Evolutionary conservation across 2,329 filamentous ascomycete species (phyloP).

Genomic region (Colletotrichum sp.): DNA sequence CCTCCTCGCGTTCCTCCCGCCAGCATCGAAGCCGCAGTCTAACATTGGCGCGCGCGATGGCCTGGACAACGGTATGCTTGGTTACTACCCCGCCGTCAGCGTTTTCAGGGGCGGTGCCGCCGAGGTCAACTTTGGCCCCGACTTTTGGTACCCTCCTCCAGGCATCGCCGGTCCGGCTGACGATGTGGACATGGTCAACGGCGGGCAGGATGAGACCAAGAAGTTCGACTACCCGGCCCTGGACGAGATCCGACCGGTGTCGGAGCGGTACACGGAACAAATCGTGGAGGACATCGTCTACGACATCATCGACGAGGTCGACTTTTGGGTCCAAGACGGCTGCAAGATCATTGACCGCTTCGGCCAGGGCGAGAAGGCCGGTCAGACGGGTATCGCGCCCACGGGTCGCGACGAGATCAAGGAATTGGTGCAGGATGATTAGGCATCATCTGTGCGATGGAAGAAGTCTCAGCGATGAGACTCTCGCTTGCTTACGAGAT

Average conservation of each 20-base stretch:
- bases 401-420: slow-evolving; percentile 63
- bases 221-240: slow-evolving; percentile 10
- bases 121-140: slow-evolving; percentile 91
- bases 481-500: slow-evolving; percentile 13
- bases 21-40: slow-evolving; percentile 76
- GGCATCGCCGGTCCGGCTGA: slow-evolving; percentile 48
- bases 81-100: slow-evolving; percentile 93
- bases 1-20: slow-evolving; percentile 88
- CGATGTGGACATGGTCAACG: slow-evolving; percentile 53
- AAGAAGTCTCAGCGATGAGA: not conserved
- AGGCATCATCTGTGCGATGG: slow-evolving; percentile 10
- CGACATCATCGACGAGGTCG: slow-evolving; percentile 93
- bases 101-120: slow-evolving; percentile 91
- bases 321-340: slow-evolving; percentile 81
- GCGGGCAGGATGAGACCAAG: slow-evolving; percentile 11
- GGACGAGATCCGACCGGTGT: slow-evolving; percentile 62
- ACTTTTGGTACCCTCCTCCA: slow-evolving; percentile 88
- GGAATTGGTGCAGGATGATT: slow-evolving; percentile 69
- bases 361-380: slow-evolving; percentile 40
- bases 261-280: slow-evolving; percentile 87
- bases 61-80: slow-evolving; percentile 92
- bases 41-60: slow-evolving; percentile 82
- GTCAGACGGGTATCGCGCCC: slow-evolving; percentile 46
- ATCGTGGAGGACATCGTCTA: slow-evolving; percentile 94
- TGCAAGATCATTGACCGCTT: slow-evolving; percentile 53